phyloP scores from a whole-genome alignment of 306 rosid genomes.

The Citrullus mucosospermus region DNA sequence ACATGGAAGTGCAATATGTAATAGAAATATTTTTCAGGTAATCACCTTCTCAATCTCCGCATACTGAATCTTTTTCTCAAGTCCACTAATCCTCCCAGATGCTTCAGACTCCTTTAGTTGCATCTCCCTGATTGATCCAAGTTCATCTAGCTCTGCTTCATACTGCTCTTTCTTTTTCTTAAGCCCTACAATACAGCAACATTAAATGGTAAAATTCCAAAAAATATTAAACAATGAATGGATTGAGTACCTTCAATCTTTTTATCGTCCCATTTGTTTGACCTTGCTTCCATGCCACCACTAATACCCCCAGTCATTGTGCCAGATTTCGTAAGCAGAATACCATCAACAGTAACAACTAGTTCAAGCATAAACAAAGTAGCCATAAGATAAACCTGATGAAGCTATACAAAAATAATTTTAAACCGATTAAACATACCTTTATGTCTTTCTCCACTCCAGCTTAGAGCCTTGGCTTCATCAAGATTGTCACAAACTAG shows the following conservation, averaged over 20 bases:
- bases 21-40: background rate
- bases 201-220: constrained; percentile 15
- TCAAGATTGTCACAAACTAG: constrained; percentile 93
- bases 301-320: constrained; percentile 99
- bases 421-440: constrained; percentile 26
- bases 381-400: background rate
- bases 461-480: constrained; percentile 88
- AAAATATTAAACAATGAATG: constrained; percentile 1
- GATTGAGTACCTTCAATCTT: constrained; percentile 67
- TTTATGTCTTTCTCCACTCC: constrained; percentile 95
- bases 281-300: constrained; percentile 99
- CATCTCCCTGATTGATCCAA: constrained; percentile 97
- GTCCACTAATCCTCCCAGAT: constrained; percentile 88
- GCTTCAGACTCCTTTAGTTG: constrained; percentile 91
- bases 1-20: background rate
- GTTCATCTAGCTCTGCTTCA: constrained; percentile 75
- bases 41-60: constrained; percentile 93
- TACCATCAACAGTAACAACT: constrained; percentile 98
- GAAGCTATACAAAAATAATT: background rate
- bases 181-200: constrained; percentile 32
- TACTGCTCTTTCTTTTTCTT: constrained; percentile 69
- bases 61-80: constrained; percentile 86
- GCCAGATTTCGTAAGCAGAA: constrained; percentile 87
- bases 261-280: constrained; percentile 96
- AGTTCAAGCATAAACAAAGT: constrained; percentile 16